These are phyloP conservation scores for Trichoderma asperellum DNA, from an alignment of 2,329 filamentous ascomycete species.

Conservation along the genomic window DNA sequence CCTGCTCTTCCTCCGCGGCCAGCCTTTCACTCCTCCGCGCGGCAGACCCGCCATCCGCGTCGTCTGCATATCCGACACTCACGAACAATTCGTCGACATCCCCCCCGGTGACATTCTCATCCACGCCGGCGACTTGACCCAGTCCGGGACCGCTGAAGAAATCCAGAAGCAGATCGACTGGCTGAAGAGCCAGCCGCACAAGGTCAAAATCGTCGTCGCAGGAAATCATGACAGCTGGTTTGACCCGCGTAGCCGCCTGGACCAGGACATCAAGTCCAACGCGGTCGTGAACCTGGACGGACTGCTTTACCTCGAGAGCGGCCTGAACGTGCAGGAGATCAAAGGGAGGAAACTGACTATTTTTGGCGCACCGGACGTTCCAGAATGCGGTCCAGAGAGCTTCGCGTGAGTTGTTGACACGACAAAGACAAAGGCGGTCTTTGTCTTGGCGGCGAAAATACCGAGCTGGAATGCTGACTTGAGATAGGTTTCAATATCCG, in stretches of 20 bases:
- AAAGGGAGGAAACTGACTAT: conserved; percentile 59
- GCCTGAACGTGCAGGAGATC: conserved; percentile 66
- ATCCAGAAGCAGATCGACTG: conserved; percentile 86
- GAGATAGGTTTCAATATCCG: conserved; percentile 70
- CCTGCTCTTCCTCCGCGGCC: conserved; percentile 69
- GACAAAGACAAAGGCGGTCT: background rate
- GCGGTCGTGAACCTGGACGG: conserved; percentile 65
- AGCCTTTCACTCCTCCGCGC: conserved; percentile 61
- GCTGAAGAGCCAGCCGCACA: conserved; percentile 73
- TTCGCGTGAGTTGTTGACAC: conserved; percentile 56
- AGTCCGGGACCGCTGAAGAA: conserved; percentile 69
- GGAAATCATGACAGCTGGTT: conserved; percentile 92
- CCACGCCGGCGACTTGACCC: conserved; percentile 84
- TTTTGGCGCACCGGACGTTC: conserved; percentile 82
- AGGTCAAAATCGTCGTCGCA: conserved; percentile 78
- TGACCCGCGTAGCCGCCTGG: conserved; percentile 65
- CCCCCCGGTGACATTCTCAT: conserved; percentile 84
- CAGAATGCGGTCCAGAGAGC: conserved; percentile 69
- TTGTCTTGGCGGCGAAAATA: background rate
- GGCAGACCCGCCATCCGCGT: conserved; percentile 66
- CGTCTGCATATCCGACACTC: conserved; percentile 90
- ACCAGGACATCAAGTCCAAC: conserved; percentile 58
- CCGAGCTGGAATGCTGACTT: conserved; percentile 5
- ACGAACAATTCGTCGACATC: conserved; percentile 64
- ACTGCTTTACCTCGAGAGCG: conserved; percentile 76